These are phyloP conservation scores for Arthrobotrys megalospora DNA, from an alignment of 2,329 filamentous ascomycete genomes.

Conservation along the genomic window DNA sequence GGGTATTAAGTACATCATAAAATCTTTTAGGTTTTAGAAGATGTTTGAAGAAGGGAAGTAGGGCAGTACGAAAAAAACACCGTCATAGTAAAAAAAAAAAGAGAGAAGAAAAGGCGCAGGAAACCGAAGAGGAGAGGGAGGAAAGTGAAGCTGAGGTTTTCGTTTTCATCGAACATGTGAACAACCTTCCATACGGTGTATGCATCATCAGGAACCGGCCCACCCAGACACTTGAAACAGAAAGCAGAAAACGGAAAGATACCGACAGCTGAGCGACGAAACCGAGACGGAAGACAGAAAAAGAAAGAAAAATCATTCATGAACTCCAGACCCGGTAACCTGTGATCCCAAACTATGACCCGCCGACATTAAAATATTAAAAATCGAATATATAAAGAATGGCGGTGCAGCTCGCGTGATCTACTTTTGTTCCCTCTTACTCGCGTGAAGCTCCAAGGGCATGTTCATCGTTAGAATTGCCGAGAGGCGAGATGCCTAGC, in stretches of 20 bases:
- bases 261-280: not conserved
- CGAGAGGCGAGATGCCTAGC: constrained; percentile 3
- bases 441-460: not conserved
- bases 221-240: constrained; percentile 4
- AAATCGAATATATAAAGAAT: not conserved
- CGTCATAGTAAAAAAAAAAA: not conserved
- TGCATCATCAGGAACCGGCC: constrained; percentile 42
- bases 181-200: constrained; percentile 19
- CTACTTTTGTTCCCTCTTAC: constrained; percentile 2
- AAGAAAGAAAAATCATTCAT: constrained; percentile 2
- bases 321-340: constrained; percentile 14
- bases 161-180: constrained; percentile 18
- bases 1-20: constrained; percentile 30
- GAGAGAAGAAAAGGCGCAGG: not conserved
- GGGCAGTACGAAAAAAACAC: not conserved
- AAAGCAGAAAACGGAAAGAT: constrained; percentile 6
- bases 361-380: constrained; percentile 8
- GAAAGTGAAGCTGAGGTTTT: not conserved
- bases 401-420: constrained; percentile 15
- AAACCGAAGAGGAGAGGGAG: not conserved
- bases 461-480: not conserved
- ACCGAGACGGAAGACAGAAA: not conserved
- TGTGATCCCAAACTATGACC: constrained; percentile 19
- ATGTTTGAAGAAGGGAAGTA: constrained; percentile 6
- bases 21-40: constrained; percentile 11